A percentile compares a stretch with the other conserved stretches of the same genome.
phyloP scores from a whole-genome alignment of 177 flowering plant species.

The Telopea speciosissima region DNA sequence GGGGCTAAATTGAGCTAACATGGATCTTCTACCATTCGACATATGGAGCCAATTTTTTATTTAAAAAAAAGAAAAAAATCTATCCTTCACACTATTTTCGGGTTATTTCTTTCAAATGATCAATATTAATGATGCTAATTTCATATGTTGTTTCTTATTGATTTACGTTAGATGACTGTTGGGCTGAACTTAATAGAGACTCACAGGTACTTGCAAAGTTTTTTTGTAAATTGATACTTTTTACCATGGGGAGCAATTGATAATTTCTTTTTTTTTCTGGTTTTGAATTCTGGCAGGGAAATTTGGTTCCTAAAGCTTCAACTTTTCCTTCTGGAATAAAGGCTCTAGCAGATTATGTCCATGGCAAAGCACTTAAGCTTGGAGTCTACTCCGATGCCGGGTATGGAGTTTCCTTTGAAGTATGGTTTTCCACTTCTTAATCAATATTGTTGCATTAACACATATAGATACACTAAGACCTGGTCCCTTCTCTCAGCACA shows the following conservation, averaged over 20 bases:
- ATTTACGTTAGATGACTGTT: slow-evolving; percentile 69
- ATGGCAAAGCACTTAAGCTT: slow-evolving; percentile 82
- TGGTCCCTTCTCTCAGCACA: neutral
- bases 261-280: neutral
- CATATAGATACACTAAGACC: neutral
- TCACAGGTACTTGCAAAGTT: slow-evolving; percentile 17
- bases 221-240: neutral
- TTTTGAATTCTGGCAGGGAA: slow-evolving; percentile 42
- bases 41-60: too few relatives aligned
- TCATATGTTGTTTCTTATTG: neutral
- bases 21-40: too few relatives aligned
- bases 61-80: too few relatives aligned
- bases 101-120: neutral
- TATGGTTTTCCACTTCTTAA: neutral
- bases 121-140: neutral
- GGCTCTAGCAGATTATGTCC: slow-evolving; percentile 90
- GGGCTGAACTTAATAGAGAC: slow-evolving; percentile 73
- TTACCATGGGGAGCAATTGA: neutral
- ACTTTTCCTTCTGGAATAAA: slow-evolving; percentile 89
- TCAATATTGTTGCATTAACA: neutral
- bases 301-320: slow-evolving; percentile 53
- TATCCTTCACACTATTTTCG: too few relatives aligned
- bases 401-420: slow-evolving; percentile 24
- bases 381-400: slow-evolving; percentile 91
- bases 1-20: too few relatives aligned